A percentile compares a stretch with the other conserved stretches of the same genome.
These are phyloP conservation scores for Paecilomyces fulvus DNA, from an alignment of 2,329 filamentous ascomycete species.

Conservation along the genomic window DNA sequence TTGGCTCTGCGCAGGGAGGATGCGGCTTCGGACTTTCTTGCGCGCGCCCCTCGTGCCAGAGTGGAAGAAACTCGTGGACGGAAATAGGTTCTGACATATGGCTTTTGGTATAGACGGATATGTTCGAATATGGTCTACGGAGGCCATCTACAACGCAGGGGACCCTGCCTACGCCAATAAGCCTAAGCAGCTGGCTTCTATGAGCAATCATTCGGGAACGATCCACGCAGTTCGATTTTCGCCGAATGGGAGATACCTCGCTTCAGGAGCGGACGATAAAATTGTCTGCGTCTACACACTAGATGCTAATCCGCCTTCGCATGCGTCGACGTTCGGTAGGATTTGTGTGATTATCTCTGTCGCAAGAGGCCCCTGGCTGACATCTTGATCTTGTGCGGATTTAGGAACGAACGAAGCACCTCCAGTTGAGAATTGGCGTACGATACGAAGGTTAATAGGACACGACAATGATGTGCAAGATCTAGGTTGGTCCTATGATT, in stretches of 20 bases:
- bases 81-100: neutral
- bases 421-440: conserved; percentile 96
- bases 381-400: conserved; percentile 8
- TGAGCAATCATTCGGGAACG: conserved; percentile 96
- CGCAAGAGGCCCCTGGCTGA: conserved; percentile 2
- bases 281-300: conserved; percentile 96
- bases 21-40: neutral
- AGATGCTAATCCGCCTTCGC: conserved; percentile 69
- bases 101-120: conserved; percentile 62
- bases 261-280: conserved; percentile 96
- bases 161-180: conserved; percentile 61
- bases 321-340: conserved; percentile 69
- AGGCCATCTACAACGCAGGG: conserved; percentile 76
- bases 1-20: neutral
- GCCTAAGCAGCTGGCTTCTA: conserved; percentile 89
- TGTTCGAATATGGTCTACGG: conserved; percentile 95
- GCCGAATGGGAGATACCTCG: conserved; percentile 86
- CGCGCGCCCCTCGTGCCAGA: neutral
- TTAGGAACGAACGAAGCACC: conserved; percentile 76
- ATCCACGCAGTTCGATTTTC: conserved; percentile 97
- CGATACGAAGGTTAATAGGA: conserved; percentile 82
- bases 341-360: neutral
- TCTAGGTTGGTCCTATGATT: conserved; percentile 92
- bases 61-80: neutral
- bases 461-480: conserved; percentile 99